A percentile compares a stretch with the other conserved stretches of the same genome.
phyloP scores from a whole-genome alignment of 2,329 filamentous ascomycete genomes.

The Emericellopsis cladophorae region DNA sequence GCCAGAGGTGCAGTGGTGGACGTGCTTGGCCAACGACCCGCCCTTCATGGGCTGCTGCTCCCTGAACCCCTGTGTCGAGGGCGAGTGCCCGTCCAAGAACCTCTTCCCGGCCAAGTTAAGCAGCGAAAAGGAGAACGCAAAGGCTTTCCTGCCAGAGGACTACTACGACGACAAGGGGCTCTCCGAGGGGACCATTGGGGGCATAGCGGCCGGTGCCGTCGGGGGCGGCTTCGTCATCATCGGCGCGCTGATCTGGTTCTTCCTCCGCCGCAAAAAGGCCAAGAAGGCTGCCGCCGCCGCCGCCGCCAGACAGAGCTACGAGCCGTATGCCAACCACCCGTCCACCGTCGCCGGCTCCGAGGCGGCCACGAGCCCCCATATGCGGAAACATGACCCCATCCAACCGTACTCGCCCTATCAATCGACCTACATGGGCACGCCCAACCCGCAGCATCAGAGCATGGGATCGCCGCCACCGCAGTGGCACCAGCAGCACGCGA shows the following conservation, averaged over 20 bases:
- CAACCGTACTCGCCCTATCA: conserved; percentile 1
- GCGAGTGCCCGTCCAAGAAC: conserved; percentile 1
- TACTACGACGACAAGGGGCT: conserved; percentile 12
- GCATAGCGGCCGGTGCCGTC: conserved; percentile 22
- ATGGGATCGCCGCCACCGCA: not conserved
- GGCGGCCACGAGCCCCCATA: not conserved
- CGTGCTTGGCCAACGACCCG: conserved; percentile 10
- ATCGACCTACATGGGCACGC: not conserved
- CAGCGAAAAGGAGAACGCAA: conserved; percentile 1
- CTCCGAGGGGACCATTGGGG: conserved; percentile 19
- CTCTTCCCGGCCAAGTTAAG: conserved; percentile 3
- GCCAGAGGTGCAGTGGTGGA: conserved; percentile 14
- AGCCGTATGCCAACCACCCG: conserved; percentile 1
- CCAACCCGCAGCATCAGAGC: not conserved
- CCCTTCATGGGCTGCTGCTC: conserved; percentile 21
- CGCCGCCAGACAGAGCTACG: not conserved
- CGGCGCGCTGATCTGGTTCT: conserved; percentile 13
- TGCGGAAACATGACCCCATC: not conserved
- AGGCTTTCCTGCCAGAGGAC: conserved; percentile 2
- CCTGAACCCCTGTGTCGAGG: conserved; percentile 15
- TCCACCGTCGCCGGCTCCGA: not conserved
- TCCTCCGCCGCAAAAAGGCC: conserved; percentile 2
- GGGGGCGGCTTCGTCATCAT: conserved; percentile 13
- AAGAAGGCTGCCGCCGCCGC: not conserved
- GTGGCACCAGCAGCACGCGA: not conserved